Conservation (phyloP, 345 rosid species). For the Trapa bicornis region DNA sequence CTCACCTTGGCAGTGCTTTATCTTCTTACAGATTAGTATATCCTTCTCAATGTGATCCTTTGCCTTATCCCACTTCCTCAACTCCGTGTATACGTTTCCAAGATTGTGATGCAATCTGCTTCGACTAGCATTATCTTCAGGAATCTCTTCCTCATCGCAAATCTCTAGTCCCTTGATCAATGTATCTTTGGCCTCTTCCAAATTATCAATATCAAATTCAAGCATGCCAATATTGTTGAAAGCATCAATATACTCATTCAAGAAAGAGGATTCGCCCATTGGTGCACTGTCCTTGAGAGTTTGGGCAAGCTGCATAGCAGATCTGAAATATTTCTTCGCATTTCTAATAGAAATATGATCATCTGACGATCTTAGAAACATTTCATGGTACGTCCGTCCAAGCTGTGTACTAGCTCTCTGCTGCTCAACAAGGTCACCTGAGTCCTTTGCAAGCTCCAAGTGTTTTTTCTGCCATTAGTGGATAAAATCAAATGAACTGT, state of each 20-base stretch:
- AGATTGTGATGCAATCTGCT: conserved; percentile 92
- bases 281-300: conserved; percentile 57
- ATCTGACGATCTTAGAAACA: conserved; percentile 44
- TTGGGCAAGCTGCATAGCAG: conserved; percentile 65
- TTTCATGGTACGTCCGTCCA: conserved; percentile 81
- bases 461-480: conserved; percentile 51
- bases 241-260: conserved; percentile 81
- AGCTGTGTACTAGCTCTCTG: conserved; percentile 89
- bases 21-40: conserved; percentile 59
- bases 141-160: conserved; percentile 84
- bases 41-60: conserved; percentile 65
- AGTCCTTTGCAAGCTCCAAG: conserved; percentile 72
- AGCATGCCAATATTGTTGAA: conserved; percentile 91
- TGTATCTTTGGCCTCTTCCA: conserved; percentile 43
- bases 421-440: conserved; percentile 65
- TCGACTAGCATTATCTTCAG: conserved; percentile 55
- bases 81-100: conserved; percentile 55
- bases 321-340: conserved; percentile 75
- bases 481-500: neutral
- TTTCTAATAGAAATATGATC: conserved; percentile 55
- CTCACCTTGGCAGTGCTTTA: conserved; percentile 72
- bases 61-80: conserved; percentile 72
- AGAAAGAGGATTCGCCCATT: conserved; percentile 38
- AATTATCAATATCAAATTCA: conserved; percentile 74
- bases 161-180: conserved; percentile 59